A percentile compares a stretch with the other conserved stretches of the same genome.
phyloP scores from a whole-genome alignment of 495 filamentous ascomycete species.

The Aspergillus panamensis region DNA sequence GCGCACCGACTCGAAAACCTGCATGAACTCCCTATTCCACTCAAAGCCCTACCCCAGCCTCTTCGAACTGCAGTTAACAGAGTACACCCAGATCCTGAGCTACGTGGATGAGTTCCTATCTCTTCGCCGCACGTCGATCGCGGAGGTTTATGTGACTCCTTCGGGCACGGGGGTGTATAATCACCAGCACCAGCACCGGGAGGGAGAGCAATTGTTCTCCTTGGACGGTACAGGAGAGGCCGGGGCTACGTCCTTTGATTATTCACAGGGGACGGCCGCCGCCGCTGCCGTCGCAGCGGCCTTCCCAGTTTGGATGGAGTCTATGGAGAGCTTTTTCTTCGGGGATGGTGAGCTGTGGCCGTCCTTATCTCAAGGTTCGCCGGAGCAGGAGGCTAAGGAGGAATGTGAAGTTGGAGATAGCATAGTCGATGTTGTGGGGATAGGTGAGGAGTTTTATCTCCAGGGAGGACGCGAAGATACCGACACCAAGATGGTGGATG shows the following conservation, averaged over 20 bases:
- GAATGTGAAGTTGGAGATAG: too few relatives aligned
- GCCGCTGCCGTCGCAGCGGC: neutral
- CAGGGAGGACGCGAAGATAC: neutral
- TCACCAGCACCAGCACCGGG: neutral
- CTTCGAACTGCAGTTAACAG: conserved; percentile 15
- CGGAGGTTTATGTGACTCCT: neutral
- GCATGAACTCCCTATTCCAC: neutral
- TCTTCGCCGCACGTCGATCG: conserved; percentile 6
- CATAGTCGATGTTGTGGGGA: neutral
- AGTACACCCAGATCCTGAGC: conserved; percentile 10
- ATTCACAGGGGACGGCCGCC: neutral
- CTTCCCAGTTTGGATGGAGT: neutral
- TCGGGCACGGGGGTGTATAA: neutral
- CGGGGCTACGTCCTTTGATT: neutral
- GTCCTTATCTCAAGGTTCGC: neutral
- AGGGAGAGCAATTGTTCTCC: neutral
- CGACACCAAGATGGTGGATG: neutral
- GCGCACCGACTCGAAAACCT: neutral
- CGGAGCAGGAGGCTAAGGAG: neutral
- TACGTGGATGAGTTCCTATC: conserved; percentile 20
- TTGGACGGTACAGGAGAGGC: neutral
- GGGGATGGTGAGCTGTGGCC: neutral
- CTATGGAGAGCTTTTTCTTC: neutral
- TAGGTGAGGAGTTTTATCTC: neutral
- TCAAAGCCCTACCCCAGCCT: conserved; percentile 2